Evolutionary conservation across 495 filamentous ascomycete species (phyloP).

Genomic region (Halenospora varia): DNA sequence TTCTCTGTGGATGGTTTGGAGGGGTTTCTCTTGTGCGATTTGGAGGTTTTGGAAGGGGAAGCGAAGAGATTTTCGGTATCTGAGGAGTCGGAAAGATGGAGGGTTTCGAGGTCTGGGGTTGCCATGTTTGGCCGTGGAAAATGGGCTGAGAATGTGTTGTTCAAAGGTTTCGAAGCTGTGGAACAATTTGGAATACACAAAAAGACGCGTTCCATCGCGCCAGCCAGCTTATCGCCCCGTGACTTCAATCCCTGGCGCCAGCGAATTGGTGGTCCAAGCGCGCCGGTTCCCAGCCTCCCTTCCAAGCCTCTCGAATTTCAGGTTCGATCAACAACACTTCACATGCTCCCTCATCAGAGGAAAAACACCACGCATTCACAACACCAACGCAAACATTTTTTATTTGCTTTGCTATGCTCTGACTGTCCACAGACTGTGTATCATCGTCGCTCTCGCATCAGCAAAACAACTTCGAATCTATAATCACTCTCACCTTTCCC

Average conservation of each 20-base stretch:
- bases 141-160: neutral
- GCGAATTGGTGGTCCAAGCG: too few species aligned
- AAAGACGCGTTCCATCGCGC: conserved; percentile 5
- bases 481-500: neutral
- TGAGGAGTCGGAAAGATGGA: conserved; percentile 49
- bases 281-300: too few species aligned
- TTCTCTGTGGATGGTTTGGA: too few species aligned
- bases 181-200: neutral
- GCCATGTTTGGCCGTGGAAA: conserved; percentile 14
- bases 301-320: conserved; percentile 1
- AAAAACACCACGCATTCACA: neutral
- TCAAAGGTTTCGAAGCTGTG: neutral
- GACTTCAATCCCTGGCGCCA: too few species aligned
- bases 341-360: neutral
- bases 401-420: neutral
- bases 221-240: neutral
- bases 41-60: conserved; percentile 52
- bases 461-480: neutral
- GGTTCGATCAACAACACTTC: neutral
- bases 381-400: neutral
- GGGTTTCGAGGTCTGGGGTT: conserved; percentile 20
- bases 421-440: neutral
- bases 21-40: conserved; percentile 6
- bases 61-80: conserved; percentile 70
- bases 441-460: neutral